Conservation (phyloP, 2,329 filamentous ascomycete genomes). For the Raffaelea ambrosiae region DNA sequence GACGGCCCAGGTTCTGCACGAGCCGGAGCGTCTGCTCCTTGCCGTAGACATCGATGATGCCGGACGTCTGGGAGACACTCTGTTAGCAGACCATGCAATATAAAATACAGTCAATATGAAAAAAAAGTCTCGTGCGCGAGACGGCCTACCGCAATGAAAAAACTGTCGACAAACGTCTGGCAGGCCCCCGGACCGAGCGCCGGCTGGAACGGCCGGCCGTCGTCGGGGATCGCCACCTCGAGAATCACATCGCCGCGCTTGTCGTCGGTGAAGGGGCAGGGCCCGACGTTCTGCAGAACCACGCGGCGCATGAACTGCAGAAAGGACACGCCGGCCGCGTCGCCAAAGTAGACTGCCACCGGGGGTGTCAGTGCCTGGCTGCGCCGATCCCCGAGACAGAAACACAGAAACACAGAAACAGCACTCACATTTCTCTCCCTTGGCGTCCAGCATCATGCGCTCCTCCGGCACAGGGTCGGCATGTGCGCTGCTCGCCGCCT, state of each 20-base stretch:
- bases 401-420: background rate
- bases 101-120: too few relatives aligned
- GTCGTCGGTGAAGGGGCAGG: constrained; percentile 5
- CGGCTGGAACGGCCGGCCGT: background rate
- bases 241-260: background rate
- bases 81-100: background rate
- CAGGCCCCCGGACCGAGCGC: background rate
- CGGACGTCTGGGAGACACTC: background rate
- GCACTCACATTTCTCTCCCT: constrained; percentile 3
- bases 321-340: constrained; percentile 6
- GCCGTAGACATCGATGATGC: background rate
- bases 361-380: background rate
- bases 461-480: background rate
- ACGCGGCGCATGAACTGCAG: constrained; percentile 4
- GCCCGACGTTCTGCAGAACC: constrained; percentile 2
- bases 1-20: background rate
- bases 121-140: background rate
- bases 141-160: background rate
- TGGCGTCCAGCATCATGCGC: constrained; percentile 1
- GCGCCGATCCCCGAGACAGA: background rate
- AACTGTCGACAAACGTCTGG: background rate
- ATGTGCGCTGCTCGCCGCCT: too few relatives aligned
- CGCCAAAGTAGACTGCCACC: constrained; percentile 6
- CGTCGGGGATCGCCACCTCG: background rate
- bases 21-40: background rate